Conservation (phyloP, 352 stramenopile genomes). For the Aphanomyces invadans region DNA sequence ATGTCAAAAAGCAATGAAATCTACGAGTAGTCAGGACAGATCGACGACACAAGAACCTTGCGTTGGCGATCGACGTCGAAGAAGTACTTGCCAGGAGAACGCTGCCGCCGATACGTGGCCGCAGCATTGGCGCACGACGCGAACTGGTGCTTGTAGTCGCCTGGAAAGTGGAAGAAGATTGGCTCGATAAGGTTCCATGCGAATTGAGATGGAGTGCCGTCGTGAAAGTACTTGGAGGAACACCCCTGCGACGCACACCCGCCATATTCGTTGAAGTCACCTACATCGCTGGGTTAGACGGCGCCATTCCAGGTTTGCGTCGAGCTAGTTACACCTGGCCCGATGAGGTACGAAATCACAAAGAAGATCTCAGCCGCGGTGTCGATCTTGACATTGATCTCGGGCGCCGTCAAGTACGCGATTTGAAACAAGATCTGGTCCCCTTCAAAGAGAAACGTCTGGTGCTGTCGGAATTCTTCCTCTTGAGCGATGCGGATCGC, state of each 20-base stretch:
- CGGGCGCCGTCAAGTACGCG: constrained; percentile 11
- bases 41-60: neutral
- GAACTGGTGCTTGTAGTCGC: constrained; percentile 12
- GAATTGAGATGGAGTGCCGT: neutral
- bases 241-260: neutral
- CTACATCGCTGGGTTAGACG: too few relatives aligned
- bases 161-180: constrained; percentile 8
- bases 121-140: neutral
- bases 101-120: neutral
- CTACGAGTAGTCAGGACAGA: constrained; percentile 6
- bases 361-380: constrained; percentile 20
- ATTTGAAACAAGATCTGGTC: constrained; percentile 23
- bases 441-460: constrained; percentile 8
- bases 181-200: constrained; percentile 9
- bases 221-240: neutral
- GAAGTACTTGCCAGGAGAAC: constrained; percentile 3
- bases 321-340: neutral
- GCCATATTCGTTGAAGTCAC: constrained; percentile 6
- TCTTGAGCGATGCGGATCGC: constrained; percentile 1
- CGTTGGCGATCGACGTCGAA: constrained; percentile 11
- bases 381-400: constrained; percentile 21
- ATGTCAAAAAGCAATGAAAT: too few relatives aligned
- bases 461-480: neutral
- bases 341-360: constrained; percentile 14
- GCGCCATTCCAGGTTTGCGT: too few relatives aligned